Evolutionary conservation across 441 rosid genomes (phyloP).

Genomic region (Dalechampia spathulata): DNA sequence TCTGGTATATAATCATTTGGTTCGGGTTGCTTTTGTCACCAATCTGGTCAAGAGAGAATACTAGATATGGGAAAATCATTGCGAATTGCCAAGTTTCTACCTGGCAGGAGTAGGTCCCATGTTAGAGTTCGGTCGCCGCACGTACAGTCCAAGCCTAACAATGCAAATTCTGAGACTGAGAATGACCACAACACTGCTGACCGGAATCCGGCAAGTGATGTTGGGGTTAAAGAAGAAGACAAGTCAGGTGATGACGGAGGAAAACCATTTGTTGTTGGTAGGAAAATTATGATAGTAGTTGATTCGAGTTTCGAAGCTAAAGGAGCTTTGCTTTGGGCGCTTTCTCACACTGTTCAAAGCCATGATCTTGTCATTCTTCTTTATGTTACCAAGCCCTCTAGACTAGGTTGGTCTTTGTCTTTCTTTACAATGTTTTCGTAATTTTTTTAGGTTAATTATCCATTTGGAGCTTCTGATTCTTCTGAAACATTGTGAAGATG

Average conservation of each 20-base stretch:
- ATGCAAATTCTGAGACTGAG: slow-evolving; percentile 1
- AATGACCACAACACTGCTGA: slow-evolving; percentile 9
- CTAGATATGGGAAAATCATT: slow-evolving; percentile 50
- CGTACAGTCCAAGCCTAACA: slow-evolving; percentile 28
- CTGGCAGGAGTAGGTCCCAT: slow-evolving; percentile 68
- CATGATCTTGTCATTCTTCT: slow-evolving; percentile 67
- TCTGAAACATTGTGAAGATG: not conserved
- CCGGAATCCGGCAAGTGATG: slow-evolving; percentile 2
- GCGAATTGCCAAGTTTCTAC: slow-evolving; percentile 60
- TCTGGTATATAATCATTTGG: slow-evolving; percentile 9
- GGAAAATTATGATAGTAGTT: slow-evolving; percentile 78
- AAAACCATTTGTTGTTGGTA: slow-evolving; percentile 28
- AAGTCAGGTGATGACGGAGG: slow-evolving; percentile 5
- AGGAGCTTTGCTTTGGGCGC: slow-evolving; percentile 83
- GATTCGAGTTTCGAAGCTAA: slow-evolving; percentile 70
- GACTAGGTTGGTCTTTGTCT: slow-evolving; percentile 33
- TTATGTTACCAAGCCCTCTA: slow-evolving; percentile 46
- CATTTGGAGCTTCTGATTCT: not conserved
- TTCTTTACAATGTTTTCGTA: not conserved
- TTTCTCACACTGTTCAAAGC: slow-evolving; percentile 71
- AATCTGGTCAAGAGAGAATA: not conserved
- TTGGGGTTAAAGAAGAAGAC: slow-evolving; percentile 19
- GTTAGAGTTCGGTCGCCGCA: slow-evolving; percentile 69
- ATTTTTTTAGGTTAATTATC: not conserved
- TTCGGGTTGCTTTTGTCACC: not conserved